These are phyloP conservation scores for Gonapodya prolifera DNA, from an alignment of 192 early-diverging fungal species.

Conservation along the genomic window DNA sequence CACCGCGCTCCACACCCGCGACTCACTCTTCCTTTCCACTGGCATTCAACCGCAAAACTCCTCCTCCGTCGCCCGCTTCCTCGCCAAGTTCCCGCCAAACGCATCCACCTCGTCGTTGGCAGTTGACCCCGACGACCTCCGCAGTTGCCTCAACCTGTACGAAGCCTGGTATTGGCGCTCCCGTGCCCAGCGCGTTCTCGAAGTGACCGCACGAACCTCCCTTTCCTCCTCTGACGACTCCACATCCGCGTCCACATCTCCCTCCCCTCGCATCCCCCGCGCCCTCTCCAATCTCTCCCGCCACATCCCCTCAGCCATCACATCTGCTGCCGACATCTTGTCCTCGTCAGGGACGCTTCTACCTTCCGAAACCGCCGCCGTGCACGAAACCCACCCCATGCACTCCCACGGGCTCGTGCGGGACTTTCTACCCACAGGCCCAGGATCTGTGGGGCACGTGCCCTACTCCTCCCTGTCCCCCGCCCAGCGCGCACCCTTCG, in stretches of 20 bases:
- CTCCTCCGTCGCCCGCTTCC: not conserved
- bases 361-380: not conserved
- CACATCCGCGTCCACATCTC: no score
- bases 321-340: not conserved
- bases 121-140: not conserved
- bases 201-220: not conserved
- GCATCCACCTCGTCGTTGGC: not conserved
- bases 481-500: not conserved
- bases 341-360: not conserved
- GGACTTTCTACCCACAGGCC: not conserved
- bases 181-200: not conserved
- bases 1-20: not conserved
- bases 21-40: not conserved
- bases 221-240: no score
- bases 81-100: not conserved
- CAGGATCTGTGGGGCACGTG: not conserved
- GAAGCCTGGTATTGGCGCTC: not conserved
- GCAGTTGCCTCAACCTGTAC: not conserved
- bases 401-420: not conserved
- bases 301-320: not conserved
- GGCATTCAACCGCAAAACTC: not conserved
- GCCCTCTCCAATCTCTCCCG: not conserved
- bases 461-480: not conserved
- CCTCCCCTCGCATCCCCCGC: not conserved
- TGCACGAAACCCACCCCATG: not conserved